phyloP scores from a whole-genome alignment of 495 filamentous ascomycete genomes.

The Neurospora hispaniola region DNA sequence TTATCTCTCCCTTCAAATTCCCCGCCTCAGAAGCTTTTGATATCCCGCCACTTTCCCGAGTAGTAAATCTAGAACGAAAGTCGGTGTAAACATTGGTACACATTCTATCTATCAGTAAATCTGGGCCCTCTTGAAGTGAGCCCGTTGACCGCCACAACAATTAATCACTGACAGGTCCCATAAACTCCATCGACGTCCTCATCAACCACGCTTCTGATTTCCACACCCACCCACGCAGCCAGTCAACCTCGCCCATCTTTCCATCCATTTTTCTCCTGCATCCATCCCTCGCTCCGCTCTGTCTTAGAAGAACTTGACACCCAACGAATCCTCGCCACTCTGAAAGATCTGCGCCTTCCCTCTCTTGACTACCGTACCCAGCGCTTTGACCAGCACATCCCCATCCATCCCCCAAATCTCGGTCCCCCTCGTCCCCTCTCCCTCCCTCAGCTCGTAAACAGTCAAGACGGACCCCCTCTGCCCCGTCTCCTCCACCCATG shows the following conservation, averaged over 20 bases:
- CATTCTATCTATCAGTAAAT: background rate
- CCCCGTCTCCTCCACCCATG: conserved; percentile 37
- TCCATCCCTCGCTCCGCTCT: background rate
- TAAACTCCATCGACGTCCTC: background rate
- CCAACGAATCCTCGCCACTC: conserved; percentile 58
- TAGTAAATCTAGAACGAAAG: background rate
- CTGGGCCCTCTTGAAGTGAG: background rate
- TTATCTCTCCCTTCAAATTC: background rate
- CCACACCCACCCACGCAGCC: background rate
- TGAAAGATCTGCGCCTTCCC: conserved; percentile 88
- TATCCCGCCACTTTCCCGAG: background rate
- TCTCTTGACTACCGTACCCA: conserved; percentile 70
- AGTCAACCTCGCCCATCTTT: background rate
- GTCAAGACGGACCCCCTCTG: conserved; percentile 38
- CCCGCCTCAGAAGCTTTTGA: background rate
- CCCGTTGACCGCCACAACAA: background rate
- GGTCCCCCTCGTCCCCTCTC: conserved; percentile 29
- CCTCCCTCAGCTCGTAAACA: conserved; percentile 37
- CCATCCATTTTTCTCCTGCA: background rate
- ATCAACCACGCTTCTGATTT: background rate
- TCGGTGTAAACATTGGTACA: background rate
- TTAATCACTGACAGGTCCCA: background rate
- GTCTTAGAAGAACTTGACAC: conserved; percentile 85
- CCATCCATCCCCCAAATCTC: conserved; percentile 64
- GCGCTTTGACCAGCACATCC: conserved; percentile 66